phyloP scores from a whole-genome alignment of 1,139 yeast species.

The Saccharomyces hybrid region DNA sequence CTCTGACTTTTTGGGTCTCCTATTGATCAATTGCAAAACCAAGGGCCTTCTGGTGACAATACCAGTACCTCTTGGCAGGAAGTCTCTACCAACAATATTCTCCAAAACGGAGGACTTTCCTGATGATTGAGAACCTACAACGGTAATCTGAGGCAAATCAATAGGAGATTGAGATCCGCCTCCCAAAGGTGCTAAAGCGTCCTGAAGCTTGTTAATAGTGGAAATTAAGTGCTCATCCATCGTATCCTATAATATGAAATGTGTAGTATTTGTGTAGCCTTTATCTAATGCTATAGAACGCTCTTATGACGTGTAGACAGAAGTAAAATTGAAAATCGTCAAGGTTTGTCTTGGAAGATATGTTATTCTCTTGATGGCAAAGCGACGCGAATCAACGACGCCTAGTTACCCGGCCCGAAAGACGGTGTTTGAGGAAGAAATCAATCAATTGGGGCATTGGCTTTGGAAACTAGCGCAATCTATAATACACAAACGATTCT shows the following conservation, averaged over 20 bases:
- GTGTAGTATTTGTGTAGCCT: neutral
- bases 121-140: too few species aligned
- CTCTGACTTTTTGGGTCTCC: too few species aligned
- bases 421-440: neutral
- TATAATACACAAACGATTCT: neutral
- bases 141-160: too few species aligned
- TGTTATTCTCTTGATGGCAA: conserved; percentile 1
- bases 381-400: neutral
- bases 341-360: neutral
- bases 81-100: too few species aligned
- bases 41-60: too few species aligned
- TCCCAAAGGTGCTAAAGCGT: too few species aligned
- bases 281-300: neutral
- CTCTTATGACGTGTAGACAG: neutral
- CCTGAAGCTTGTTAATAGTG: too few species aligned
- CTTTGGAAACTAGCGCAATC: neutral
- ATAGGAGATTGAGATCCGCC: too few species aligned
- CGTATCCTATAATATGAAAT: conserved; percentile 1
- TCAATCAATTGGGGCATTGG: neutral
- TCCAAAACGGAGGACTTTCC: too few species aligned
- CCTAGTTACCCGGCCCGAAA: neutral
- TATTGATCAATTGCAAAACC: too few species aligned
- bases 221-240: too few species aligned
- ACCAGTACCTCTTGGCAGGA: too few species aligned
- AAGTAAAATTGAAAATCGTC: neutral